Evolutionary conservation across 2,329 filamentous ascomycete species (phyloP).

Genomic region (Tolypocladium guangdongense): DNA sequence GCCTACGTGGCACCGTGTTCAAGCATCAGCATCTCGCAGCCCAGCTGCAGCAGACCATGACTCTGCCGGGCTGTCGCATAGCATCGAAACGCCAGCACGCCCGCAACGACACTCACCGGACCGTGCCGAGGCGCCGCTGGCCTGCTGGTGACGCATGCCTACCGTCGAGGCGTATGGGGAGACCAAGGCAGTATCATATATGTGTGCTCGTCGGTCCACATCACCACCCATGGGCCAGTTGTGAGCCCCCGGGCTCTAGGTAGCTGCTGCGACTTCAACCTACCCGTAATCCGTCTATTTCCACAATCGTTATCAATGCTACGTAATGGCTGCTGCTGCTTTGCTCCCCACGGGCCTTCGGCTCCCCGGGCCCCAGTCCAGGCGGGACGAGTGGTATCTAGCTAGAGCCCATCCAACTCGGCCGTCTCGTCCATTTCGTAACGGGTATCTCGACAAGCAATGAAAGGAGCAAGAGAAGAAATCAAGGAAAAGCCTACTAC

Average conservation of each 20-base stretch:
- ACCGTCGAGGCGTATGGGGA: background rate
- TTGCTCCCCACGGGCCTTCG: background rate
- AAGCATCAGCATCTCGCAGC: background rate
- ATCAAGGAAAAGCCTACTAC: background rate
- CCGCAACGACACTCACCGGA: background rate
- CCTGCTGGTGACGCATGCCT: background rate
- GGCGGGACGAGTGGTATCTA: background rate
- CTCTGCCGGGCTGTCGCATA: background rate
- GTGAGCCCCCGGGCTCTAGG: background rate
- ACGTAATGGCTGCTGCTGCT: background rate
- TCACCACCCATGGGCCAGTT: background rate
- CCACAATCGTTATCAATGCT: background rate
- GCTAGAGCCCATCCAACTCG: background rate
- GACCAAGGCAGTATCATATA: background rate
- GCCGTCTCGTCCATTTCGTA: background rate
- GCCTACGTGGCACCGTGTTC: background rate
- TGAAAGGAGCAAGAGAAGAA: background rate
- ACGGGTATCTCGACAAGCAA: background rate
- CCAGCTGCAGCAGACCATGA: background rate
- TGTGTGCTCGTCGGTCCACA: background rate
- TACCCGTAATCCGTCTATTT: background rate
- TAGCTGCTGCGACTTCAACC: background rate
- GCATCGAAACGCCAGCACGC: background rate
- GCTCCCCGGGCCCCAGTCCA: background rate
- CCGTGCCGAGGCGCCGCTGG: background rate